These are phyloP conservation scores for Rutstroemia sp. DNA, from an alignment of 2,329 filamentous ascomycete species.

Conservation along the genomic window DNA sequence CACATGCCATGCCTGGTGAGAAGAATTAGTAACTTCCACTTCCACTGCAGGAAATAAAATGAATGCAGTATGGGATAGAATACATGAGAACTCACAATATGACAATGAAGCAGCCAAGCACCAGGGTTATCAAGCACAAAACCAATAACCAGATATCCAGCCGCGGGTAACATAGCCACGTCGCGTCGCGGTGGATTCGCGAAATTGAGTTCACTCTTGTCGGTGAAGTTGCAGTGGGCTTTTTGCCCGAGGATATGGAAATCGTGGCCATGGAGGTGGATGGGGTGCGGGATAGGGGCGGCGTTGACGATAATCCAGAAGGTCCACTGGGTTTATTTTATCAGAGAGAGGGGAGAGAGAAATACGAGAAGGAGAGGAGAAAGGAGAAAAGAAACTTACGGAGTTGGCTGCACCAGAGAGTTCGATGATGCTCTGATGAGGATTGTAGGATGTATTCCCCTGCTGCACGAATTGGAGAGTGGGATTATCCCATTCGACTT, in stretches of 20 bases:
- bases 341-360: not conserved
- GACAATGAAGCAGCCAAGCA: constrained; percentile 21
- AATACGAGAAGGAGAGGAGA: not conserved
- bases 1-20: not conserved
- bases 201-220: constrained; percentile 19
- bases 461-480: constrained; percentile 30
- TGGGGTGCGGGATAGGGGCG: constrained; percentile 29
- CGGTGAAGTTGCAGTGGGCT: constrained; percentile 38
- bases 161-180: constrained; percentile 35
- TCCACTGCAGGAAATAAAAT: too few species aligned
- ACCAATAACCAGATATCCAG: constrained; percentile 12
- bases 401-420: constrained; percentile 7
- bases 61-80: too few species aligned
- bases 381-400: not conserved
- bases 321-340: not conserved
- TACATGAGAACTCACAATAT: not conserved
- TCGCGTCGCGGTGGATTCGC: constrained; percentile 43
- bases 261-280: constrained; percentile 34
- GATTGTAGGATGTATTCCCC: constrained; percentile 14
- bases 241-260: constrained; percentile 36
- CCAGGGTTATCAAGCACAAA: constrained; percentile 31
- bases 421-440: constrained; percentile 4
- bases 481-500: constrained; percentile 35
- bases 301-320: constrained; percentile 10
- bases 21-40: too few species aligned